Evolutionary conservation across 1,139 yeast genomes (phyloP).

Genomic region (Kazachstania sp.): DNA sequence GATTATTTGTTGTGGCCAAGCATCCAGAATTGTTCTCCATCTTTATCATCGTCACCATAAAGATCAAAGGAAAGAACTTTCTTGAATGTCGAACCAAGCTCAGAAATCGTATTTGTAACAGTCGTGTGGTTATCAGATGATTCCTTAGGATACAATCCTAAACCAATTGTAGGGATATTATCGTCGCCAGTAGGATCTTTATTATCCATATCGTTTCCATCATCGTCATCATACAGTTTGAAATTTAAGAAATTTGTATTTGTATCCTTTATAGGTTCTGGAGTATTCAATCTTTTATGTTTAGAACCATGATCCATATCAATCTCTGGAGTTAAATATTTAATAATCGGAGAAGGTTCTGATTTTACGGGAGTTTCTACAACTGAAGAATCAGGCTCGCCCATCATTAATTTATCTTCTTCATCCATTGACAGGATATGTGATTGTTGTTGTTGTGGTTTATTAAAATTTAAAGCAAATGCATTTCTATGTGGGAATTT

Average conservation of each 20-base stretch:
- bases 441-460: slow-evolving; percentile 9
- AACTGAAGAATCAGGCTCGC: slow-evolving; percentile 6
- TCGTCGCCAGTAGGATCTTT: background rate
- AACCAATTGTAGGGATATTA: background rate
- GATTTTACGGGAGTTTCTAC: background rate
- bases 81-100: slow-evolving; percentile 3
- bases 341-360: background rate
- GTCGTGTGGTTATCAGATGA: background rate
- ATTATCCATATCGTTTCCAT: background rate
- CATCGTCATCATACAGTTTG: slow-evolving; percentile 15
- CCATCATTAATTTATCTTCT: slow-evolving; percentile 26
- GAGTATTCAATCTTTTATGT: background rate
- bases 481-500: slow-evolving; percentile 2
- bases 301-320: background rate
- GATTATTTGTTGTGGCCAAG: slow-evolving; percentile 8
- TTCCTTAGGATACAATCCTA: background rate
- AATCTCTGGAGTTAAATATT: background rate
- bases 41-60: slow-evolving; percentile 7
- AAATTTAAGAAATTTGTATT: slow-evolving; percentile 9
- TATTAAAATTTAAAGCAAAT: slow-evolving; percentile 13
- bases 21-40: slow-evolving; percentile 10
- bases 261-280: background rate
- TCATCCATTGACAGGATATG: slow-evolving; percentile 21
- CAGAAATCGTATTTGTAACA: background rate
- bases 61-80: slow-evolving; percentile 8